Evolutionary conservation across 345 rosid species (phyloP), one percentile per base, ranked within the genome.

Genomic region (Hibiscus syriacus): DNA sequence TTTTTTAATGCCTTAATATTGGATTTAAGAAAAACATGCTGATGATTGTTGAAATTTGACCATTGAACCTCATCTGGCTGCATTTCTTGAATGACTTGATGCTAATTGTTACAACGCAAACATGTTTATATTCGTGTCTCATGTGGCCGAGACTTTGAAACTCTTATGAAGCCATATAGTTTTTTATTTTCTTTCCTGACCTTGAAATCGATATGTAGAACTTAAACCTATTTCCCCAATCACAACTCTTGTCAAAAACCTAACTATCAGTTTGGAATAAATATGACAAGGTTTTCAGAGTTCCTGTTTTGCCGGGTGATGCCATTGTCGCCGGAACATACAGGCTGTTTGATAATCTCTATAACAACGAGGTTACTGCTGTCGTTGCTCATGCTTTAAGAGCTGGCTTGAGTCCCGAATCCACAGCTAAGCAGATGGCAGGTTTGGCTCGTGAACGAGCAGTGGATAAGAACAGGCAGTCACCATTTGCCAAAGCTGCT

Each of bases 261-360:
- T 56, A 55, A 63, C 34, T 29, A 20, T 57, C 2, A 26, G 23
- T 39, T 70, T 53, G 54, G 62, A 7, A 70, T 66, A 12, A 38
- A 45, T 43, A 46, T 25, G 45, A 56, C 61, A 75, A 90, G 97
- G 90, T 92, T 27, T 94, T 92, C 78, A 82, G 77, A 70, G 81
- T 91, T 55, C 86, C 92, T n/a, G 88, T 85, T n/a, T 76, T 80
- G 48, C 83, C 80, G 0, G 97, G 99, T 39, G 99, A 94, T 79
- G 96, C 82, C 26, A 83, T 91, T 30, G 80, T 94, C 29, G 91
- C 96, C 6, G 99, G 98, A 71, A 87, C 98, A 6, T 97, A 92
- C 46, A 98, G 99, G 19, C 59, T 94, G 64, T 92, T 89, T 66
- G 98, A 91, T 78, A 94, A 94, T 79, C 77, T 94, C 67, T 92